A percentile compares a stretch with the other conserved stretches of the same genome.
These are phyloP conservation scores for Marasmius fiardii DNA, from an alignment of 1,284 basidiomycete species.

Conservation along the genomic window DNA sequence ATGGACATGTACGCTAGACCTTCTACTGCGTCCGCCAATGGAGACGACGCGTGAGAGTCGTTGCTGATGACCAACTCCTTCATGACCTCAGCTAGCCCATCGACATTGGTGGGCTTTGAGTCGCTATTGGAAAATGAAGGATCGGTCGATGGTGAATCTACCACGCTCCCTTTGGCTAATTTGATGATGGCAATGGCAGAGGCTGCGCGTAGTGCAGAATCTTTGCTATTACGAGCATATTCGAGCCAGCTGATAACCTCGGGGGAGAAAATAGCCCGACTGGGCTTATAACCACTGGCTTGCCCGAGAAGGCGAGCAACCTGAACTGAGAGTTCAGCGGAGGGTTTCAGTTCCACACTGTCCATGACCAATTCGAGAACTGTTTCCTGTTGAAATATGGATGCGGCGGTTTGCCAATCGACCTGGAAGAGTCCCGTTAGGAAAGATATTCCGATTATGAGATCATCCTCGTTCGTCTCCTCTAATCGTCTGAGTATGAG, in stretches of 20 bases:
- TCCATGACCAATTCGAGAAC: constrained; percentile 62
- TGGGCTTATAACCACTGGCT: constrained; percentile 68
- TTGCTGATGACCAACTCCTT: constrained; percentile 49
- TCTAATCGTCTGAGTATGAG: constrained; percentile 43
- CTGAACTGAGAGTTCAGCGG: constrained; percentile 43
- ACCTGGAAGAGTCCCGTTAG: constrained; percentile 75
- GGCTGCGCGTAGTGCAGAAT: constrained; percentile 51
- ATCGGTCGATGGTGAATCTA: constrained; percentile 42
- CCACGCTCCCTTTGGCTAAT: constrained; percentile 54
- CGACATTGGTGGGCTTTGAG: constrained; percentile 32
- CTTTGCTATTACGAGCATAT: constrained; percentile 42
- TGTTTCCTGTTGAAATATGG: constrained; percentile 60
- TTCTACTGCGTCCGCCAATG: constrained; percentile 69
- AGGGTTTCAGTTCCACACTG: constrained; percentile 58
- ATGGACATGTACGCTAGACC: constrained; percentile 80
- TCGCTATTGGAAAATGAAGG: constrained; percentile 27
- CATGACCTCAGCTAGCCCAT: constrained; percentile 54
- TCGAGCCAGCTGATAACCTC: constrained; percentile 64
- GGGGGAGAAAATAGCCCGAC: constrained; percentile 57
- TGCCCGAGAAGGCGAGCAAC: constrained; percentile 72
- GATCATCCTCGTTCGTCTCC: constrained; percentile 48
- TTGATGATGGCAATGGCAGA: constrained; percentile 79
- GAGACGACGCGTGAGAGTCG: constrained; percentile 30
- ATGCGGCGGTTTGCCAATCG: constrained; percentile 59
- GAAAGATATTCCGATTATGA: constrained; percentile 56